These are phyloP conservation scores for Protea cynaroides DNA, from an alignment of 164 flowering plant genomes.

Conservation along the genomic window DNA sequence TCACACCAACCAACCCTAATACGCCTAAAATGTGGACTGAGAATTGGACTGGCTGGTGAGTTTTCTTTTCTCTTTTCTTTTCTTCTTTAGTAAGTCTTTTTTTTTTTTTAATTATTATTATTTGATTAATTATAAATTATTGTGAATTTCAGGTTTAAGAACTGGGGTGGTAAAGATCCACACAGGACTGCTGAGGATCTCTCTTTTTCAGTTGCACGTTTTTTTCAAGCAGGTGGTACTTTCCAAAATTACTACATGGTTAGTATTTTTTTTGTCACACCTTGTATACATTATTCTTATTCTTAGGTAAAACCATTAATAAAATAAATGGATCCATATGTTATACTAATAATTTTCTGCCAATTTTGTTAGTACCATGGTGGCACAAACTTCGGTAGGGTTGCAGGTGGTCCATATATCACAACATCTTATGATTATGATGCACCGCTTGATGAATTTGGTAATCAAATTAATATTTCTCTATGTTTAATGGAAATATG, in stretches of 20 bases:
- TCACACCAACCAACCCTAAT: conserved; percentile 16
- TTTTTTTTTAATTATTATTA: neutral
- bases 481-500: no score
- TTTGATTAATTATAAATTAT: neutral
- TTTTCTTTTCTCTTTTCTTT: conserved; percentile 1
- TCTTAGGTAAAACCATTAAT: neutral
- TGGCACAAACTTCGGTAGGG: neutral
- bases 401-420: neutral
- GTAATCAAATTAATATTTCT: no score
- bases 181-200: conserved; percentile 63
- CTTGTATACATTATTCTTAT: neutral
- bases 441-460: neutral
- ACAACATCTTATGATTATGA: neutral
- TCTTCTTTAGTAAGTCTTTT: neutral
- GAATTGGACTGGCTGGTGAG: conserved; percentile 64
- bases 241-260: conserved; percentile 77
- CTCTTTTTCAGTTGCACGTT: conserved; percentile 58
- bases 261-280: neutral
- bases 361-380: conserved; percentile 3
- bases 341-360: no score
- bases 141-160: conserved; percentile 12
- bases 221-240: conserved; percentile 53
- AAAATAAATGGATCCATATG: neutral
- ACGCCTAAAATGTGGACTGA: conserved; percentile 39
- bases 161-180: conserved; percentile 20